Conservation (phyloP, 139 green algal species). For the Micractinium conductrix region DNA sequence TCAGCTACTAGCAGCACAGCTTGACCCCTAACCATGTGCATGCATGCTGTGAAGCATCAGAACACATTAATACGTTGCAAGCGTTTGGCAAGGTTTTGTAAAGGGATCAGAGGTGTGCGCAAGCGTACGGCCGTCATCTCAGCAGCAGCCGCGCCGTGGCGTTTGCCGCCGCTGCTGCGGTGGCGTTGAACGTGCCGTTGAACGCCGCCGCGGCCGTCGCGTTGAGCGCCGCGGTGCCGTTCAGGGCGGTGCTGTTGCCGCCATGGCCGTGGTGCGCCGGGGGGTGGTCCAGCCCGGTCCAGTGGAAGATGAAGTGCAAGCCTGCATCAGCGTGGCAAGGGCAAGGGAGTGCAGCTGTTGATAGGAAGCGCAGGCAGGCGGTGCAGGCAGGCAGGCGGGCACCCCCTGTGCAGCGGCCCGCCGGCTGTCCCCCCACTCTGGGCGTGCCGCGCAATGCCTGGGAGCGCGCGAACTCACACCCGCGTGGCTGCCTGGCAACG, state of each 20-base stretch:
- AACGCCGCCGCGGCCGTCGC: not conserved
- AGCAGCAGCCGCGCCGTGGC: not conserved
- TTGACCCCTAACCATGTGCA: no score
- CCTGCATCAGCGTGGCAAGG: conserved; percentile 52
- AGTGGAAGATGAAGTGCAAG: conserved; percentile 64
- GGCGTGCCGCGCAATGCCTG: no score
- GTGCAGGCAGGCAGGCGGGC: no score
- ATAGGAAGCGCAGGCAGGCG: no score
- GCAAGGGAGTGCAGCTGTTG: not conserved
- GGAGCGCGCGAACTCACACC: no score
- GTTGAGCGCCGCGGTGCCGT: not conserved
- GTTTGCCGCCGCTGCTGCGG: not conserved
- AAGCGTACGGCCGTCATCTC: not conserved
- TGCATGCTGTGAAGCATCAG: no score
- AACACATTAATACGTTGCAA: not conserved
- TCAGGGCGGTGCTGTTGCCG: not conserved
- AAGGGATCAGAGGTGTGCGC: not conserved
- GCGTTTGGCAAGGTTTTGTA: not conserved
- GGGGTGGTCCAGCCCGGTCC: conserved; percentile 38
- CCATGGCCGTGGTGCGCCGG: conserved; percentile 17
- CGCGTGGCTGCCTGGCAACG: no score
- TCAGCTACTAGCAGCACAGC: not conserved
- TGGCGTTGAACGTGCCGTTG: not conserved
- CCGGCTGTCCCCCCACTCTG: no score
- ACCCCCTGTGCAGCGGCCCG: no score